Conservation (phyloP, 179 eudicot genomes). For the Pouteria campechiana region DNA sequence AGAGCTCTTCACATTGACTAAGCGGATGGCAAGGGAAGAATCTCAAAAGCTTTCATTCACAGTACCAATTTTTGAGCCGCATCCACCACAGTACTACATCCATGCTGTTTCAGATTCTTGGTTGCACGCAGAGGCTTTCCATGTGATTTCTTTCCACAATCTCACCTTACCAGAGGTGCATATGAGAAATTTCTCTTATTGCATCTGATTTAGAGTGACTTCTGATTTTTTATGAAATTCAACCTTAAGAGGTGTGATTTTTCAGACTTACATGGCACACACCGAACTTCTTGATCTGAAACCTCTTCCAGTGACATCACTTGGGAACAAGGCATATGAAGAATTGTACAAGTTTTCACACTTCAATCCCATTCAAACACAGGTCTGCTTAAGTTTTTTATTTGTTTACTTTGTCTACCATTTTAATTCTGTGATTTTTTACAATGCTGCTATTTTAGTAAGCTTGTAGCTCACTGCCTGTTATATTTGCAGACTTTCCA, state of each 20-base stretch:
- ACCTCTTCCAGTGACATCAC: constrained; percentile 89
- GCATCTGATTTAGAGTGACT: not conserved
- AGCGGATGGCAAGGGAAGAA: constrained; percentile 73
- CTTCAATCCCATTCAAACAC: constrained; percentile 98
- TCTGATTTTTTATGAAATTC: not conserved
- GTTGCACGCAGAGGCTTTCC: constrained; percentile 91
- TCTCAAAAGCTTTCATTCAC: constrained; percentile 92
- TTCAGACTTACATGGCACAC: constrained; percentile 79
- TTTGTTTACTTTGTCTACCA: too few species aligned
- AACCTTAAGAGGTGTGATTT: too few species aligned
- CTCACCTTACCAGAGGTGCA: constrained; percentile 93
- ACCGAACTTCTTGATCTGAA: constrained; percentile 93
- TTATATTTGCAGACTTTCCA: constrained; percentile 61
- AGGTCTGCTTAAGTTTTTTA: too few species aligned
- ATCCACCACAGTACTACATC: constrained; percentile 93
- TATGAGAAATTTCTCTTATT: not conserved
- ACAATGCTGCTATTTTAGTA: not conserved
- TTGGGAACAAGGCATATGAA: constrained; percentile 67
- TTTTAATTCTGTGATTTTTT: constrained; percentile 3
- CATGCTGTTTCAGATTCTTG: constrained; percentile 98
- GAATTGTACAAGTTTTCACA: constrained; percentile 81
- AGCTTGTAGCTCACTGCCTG: constrained; percentile 1
- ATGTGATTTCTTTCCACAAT: constrained; percentile 77
- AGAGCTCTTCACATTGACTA: constrained; percentile 81
- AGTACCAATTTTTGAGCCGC: constrained; percentile 97